phyloP scores from a whole-genome alignment of 2,329 filamentous ascomycete genomes.

The Cordyceps javanica region DNA sequence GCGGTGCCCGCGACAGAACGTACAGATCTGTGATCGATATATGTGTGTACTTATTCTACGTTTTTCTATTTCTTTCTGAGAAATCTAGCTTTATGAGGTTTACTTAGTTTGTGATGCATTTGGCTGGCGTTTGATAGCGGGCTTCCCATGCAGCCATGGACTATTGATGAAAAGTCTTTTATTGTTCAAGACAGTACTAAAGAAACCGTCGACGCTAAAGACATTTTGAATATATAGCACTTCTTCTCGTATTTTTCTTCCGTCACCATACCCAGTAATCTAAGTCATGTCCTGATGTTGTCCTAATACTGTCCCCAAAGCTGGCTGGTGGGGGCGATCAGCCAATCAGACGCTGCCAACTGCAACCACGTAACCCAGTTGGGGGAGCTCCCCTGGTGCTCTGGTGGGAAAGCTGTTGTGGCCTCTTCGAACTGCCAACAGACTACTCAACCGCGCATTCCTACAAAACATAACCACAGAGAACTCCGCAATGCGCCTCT shows the following conservation, averaged over 20 bases:
- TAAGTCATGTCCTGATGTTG: not conserved
- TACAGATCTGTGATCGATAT: slow-evolving; percentile 30
- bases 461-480: slow-evolving; percentile 15
- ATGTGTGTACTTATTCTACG: too few relatives aligned
- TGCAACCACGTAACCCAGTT: slow-evolving; percentile 21
- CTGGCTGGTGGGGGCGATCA: not conserved
- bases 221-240: not conserved
- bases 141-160: not conserved
- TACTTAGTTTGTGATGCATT: not conserved
- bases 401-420: slow-evolving; percentile 21
- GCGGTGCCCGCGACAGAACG: slow-evolving; percentile 22
- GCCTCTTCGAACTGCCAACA: slow-evolving; percentile 21
- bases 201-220: not conserved
- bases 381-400: slow-evolving; percentile 19
- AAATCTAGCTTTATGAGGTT: not conserved
- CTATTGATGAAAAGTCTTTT: not conserved
- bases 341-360: slow-evolving; percentile 17
- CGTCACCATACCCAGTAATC: not conserved
- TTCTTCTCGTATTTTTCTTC: not conserved
- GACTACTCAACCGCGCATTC: slow-evolving; percentile 11
- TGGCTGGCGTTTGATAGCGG: slow-evolving; percentile 2
- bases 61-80: not conserved
- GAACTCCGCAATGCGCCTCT: slow-evolving; percentile 31
- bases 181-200: not conserved
- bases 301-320: not conserved